Evolutionary conservation across 2,329 filamentous ascomycete genomes (phyloP), one percentile per base, ranked within the genome.

Genomic region (Pezicula carpinea): DNA sequence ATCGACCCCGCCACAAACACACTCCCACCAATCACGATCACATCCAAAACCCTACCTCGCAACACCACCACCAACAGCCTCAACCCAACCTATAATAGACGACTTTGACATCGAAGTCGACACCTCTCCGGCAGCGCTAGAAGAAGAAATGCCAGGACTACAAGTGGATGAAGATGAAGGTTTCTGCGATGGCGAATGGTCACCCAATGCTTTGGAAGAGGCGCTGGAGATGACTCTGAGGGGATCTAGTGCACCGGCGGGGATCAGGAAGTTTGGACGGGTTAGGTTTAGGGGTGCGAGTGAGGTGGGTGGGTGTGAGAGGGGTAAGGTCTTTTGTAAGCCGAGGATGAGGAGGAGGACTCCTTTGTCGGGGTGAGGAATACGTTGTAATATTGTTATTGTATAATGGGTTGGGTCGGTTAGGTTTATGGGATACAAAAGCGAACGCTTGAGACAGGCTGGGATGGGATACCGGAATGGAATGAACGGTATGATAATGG

Each of bases 101-200:
- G 19, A 29, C 39, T 29, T 26, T 19, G 15, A 33, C 18, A 21
- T 34, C 6, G 26, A 32, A 35, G 29, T 43, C 11, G 40, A 31
- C 14, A 11, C 15, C 15, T 10, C 41, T 19, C 6, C 21, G 6
- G 13, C 19, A 6, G 33, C 26, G 18, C 41, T 26, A 17, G 41
- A 43, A 22, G 26, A 18, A 2, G 22, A 21, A 10, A 23, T 33
- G 33, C 22, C 7, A 21, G 31, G 19, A 15, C 14, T 3, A 39
- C 35, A 8, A 45, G 17, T 13, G 22, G 50, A 56, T 14, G 52
- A 55, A 11, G 58, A 60, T 19, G 58, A 60, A 19, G 58, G 56
- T 0, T 60, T 58, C 39, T 38, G 21, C 1, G 56, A 60, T 45
- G 36, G 43, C 15, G 32, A 32, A 19, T 21, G 33, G 11, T 6